Percentiles rank a stretch among this genome's conserved stretches.
These are phyloP conservation scores for Pseudogymnoascus sp. DNA, from an alignment of 2,329 filamentous ascomycete genomes.

Conservation along the genomic window DNA sequence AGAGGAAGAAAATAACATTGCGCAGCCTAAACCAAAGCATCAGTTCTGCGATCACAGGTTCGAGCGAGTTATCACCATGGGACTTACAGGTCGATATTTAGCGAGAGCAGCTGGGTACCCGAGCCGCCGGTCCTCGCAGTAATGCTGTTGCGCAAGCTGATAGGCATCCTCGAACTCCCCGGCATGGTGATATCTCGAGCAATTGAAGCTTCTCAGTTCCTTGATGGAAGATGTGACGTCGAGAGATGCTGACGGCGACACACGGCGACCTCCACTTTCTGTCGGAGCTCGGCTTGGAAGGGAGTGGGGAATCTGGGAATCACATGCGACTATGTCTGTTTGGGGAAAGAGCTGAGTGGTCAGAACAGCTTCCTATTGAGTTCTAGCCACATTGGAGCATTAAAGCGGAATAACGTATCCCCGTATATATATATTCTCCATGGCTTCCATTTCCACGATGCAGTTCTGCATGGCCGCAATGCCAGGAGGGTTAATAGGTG, in stretches of 20 bases:
- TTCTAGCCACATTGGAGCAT: background rate
- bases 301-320: constrained; percentile 3
- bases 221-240: background rate
- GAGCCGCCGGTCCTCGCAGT: constrained; percentile 51
- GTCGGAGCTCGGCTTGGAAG: background rate
- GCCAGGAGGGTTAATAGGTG: background rate
- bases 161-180: constrained; percentile 61
- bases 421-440: background rate
- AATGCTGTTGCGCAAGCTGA: constrained; percentile 62
- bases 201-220: constrained; percentile 1
- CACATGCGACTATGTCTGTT: constrained; percentile 6
- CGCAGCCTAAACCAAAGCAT: constrained; percentile 51
- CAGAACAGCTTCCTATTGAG: background rate
- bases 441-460: background rate
- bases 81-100: constrained; percentile 64
- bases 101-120: constrained; percentile 47
- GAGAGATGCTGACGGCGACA: background rate
- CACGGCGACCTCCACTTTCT: background rate
- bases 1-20: constrained; percentile 83
- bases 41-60: background rate
- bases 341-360: background rate
- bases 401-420: background rate
- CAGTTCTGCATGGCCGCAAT: no score
- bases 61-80: constrained; percentile 10
- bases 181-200: constrained; percentile 40